These are phyloP conservation scores for Boletales sp. DNA, from an alignment of 768 basidiomycete species.

Conservation along the genomic window DNA sequence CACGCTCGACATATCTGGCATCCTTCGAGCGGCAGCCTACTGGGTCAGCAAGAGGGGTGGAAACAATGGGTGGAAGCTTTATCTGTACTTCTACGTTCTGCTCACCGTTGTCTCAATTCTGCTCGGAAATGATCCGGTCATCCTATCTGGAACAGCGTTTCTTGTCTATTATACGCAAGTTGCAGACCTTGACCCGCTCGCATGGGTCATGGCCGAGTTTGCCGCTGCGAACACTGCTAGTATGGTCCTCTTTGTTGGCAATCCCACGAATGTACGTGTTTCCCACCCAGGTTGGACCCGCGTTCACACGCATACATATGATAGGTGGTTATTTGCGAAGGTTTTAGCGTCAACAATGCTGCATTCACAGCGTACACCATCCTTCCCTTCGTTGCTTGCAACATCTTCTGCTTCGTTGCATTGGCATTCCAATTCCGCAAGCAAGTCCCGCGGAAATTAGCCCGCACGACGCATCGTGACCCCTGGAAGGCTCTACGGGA, in stretches of 20 bases:
- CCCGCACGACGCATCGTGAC: slow-evolving; percentile 36
- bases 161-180: slow-evolving; percentile 83
- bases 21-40: slow-evolving; percentile 83
- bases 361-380: slow-evolving; percentile 82
- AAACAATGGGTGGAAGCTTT: slow-evolving; percentile 65
- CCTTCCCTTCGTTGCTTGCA: slow-evolving; percentile 71
- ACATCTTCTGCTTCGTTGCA: slow-evolving; percentile 58
- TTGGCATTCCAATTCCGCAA: slow-evolving; percentile 58
- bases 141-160: slow-evolving; percentile 88
- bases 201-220: slow-evolving; percentile 76
- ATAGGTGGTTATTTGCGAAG: slow-evolving; percentile 77
- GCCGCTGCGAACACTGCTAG: slow-evolving; percentile 78
- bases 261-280: slow-evolving; percentile 73
- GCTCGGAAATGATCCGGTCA: slow-evolving; percentile 93
- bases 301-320: not conserved
- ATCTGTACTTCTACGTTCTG: slow-evolving; percentile 79
- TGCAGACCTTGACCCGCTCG: slow-evolving; percentile 42
- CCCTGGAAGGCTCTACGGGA: slow-evolving; percentile 68
- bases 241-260: slow-evolving; percentile 77
- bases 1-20: slow-evolving; percentile 85
- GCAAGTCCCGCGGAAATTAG: slow-evolving; percentile 47
- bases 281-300: not conserved
- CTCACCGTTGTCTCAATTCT: slow-evolving; percentile 73
- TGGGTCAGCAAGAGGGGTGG: slow-evolving; percentile 84
- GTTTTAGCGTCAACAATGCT: slow-evolving; percentile 73